Base-by-base conservation (phyloP, 169 alveolate species). In the Cryptosporidium tyzzeri region DNA sequence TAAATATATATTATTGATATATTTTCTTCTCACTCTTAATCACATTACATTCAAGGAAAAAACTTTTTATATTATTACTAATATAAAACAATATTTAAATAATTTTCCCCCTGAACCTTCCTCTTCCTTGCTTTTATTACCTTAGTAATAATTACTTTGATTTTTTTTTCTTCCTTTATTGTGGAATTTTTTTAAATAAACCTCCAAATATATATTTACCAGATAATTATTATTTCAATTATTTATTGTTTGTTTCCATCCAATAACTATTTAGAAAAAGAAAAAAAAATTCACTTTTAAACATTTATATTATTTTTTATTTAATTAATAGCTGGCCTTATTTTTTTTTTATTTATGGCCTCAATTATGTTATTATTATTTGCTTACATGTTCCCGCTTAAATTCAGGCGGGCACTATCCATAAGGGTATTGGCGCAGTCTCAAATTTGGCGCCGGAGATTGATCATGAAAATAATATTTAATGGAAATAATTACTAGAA, bases 371-470 rank as follows among this genome's bases (percentile, higher is more conserved):
- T 55, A 31, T 50, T 14, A 21, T 0, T 71, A 21, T 33, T 29
- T 50, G 33, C 23, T 18, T 71, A 71, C 85, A 50, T 31, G 70
- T 35, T 73, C 50, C 86, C 86, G 86, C 86, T 55, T 6, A 0
- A 37, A 6, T 23, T 23, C 3, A 44, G 71, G 67, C 67, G 86
- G 71, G 33, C 29, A 31, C 23, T 18, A 59, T 73, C 68, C 50
- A 73, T 59, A 37, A 55, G 86, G 86, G 29, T 73, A 73, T 70
- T 73, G 71, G 86, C 86, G 86, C 86, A 73, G 70, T 73, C 68
- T 50, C 68, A 73, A 18, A 9, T 23, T 31, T 53, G 65, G 86
- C 86, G 86, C 86, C 59, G 9, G 35, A 0, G n/a, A 0, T 55
- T 16, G 67, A 55, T 55, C 67, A 55, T 55, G 18, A 16, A 48